phyloP scores from a whole-genome alignment of 345 rosid genomes.

The Gossypium thurberi region DNA sequence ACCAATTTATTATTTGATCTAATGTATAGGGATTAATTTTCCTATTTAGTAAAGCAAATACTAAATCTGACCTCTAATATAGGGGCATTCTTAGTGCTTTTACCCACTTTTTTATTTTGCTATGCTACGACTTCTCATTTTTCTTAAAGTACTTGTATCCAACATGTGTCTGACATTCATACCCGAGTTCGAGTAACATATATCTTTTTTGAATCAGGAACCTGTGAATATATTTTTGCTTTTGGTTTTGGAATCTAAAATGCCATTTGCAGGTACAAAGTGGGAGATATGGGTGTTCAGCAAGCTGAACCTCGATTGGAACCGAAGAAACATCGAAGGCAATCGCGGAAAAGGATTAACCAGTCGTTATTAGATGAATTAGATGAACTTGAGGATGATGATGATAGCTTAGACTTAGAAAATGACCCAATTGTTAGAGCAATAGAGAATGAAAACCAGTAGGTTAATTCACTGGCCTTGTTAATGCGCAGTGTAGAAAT shows the following conservation, averaged over 20 bases:
- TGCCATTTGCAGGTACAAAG: constrained; percentile 50
- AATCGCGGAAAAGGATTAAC: constrained; percentile 67
- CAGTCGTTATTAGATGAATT: constrained; percentile 55
- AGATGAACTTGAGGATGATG: constrained; percentile 52
- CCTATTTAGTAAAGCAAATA: too few relatives aligned
- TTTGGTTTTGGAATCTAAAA: not conserved
- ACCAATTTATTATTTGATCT: too few relatives aligned
- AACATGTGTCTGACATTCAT: too few relatives aligned
- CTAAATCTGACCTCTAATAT: too few relatives aligned
- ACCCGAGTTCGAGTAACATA: too few relatives aligned
- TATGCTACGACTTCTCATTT: too few relatives aligned
- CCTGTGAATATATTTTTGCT: not conserved
- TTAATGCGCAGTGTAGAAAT: constrained; percentile 4
- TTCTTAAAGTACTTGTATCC: too few relatives aligned
- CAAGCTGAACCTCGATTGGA: constrained; percentile 81
- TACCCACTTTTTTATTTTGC: not conserved
- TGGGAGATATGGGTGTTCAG: constrained; percentile 68
- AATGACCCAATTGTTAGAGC: constrained; percentile 55
- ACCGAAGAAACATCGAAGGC: constrained; percentile 77
- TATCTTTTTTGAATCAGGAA: not conserved
- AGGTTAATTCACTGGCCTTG: not conserved
- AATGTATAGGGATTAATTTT: too few relatives aligned
- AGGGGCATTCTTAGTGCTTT: too few relatives aligned
- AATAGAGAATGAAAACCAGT: constrained; percentile 38
- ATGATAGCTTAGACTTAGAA: constrained; percentile 31